phyloP scores from a whole-genome alignment of 1,284 basidiomycete genomes.

The Schizophyllum amplum region DNA sequence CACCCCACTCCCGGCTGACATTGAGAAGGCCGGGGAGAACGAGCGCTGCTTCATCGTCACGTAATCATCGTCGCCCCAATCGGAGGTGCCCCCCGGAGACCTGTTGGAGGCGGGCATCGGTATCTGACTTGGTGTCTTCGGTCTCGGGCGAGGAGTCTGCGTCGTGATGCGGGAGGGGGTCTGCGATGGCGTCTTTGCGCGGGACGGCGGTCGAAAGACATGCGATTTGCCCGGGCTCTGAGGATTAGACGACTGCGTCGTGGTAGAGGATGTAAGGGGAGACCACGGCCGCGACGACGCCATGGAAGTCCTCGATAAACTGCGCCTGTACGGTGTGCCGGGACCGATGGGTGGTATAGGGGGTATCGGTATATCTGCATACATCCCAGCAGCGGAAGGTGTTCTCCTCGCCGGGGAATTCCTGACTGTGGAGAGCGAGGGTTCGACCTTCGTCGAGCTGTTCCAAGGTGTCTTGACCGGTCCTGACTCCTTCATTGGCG shows the following conservation, averaged over 20 bases:
- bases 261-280: constrained; percentile 64
- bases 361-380: constrained; percentile 30
- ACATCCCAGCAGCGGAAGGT: constrained; percentile 35
- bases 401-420: constrained; percentile 40
- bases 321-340: constrained; percentile 44
- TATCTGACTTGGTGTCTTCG: constrained; percentile 71
- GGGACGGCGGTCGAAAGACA: constrained; percentile 29
- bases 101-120: constrained; percentile 25
- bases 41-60: constrained; percentile 42
- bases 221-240: constrained; percentile 13
- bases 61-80: constrained; percentile 36
- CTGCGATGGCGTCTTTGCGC: constrained; percentile 30
- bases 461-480: constrained; percentile 58
- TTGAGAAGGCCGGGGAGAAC: constrained; percentile 52
- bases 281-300: constrained; percentile 75
- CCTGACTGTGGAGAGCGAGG: constrained; percentile 43
- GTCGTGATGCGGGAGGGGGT: constrained; percentile 33
- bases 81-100: constrained; percentile 41
- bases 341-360: constrained; percentile 31
- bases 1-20: not conserved
- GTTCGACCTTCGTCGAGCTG: constrained; percentile 62
- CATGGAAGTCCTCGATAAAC: constrained; percentile 66
- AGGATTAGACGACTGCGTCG: constrained; percentile 45
- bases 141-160: constrained; percentile 49
- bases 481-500: constrained; percentile 32